A percentile compares a stretch with the other conserved stretches of the same genome.
phyloP scores from a whole-genome alignment of 2,329 filamentous ascomycete species.

The Cladophialophora chaetospira region DNA sequence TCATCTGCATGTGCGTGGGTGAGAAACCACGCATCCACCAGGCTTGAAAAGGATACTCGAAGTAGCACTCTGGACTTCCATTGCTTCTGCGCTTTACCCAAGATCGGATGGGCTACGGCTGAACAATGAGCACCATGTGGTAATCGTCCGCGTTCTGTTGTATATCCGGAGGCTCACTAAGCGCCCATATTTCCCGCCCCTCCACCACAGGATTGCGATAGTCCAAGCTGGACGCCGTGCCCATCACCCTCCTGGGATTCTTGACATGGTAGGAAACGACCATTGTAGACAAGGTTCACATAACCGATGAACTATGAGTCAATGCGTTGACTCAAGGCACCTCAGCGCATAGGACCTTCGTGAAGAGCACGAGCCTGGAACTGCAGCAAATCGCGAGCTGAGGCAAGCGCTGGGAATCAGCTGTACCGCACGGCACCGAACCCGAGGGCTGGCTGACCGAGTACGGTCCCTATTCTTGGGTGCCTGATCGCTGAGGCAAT shows the following conservation, averaged over 20 bases:
- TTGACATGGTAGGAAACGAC: background rate
- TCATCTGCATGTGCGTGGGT: conserved; percentile 1
- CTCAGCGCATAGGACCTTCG: too few species aligned
- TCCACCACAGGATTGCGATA: conserved; percentile 1
- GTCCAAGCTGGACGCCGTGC: background rate
- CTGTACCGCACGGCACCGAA: background rate
- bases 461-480: background rate
- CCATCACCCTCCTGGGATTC: background rate
- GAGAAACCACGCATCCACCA: conserved; percentile 4
- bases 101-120: background rate
- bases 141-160: background rate
- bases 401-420: too few species aligned
- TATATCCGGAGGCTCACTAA: conserved; percentile 8
- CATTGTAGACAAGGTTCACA: too few species aligned
- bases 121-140: conserved; percentile 1
- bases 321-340: too few species aligned
- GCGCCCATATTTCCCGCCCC: conserved; percentile 11
- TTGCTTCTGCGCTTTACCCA: background rate
- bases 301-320: too few species aligned
- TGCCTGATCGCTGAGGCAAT: conserved; percentile 8
- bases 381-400: too few species aligned
- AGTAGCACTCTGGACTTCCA: conserved; percentile 1
- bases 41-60: background rate
- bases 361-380: too few species aligned
- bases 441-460: background rate